Evolutionary conservation across 345 rosid genomes (phyloP).

Genomic region (Lumnitzera racemosa): DNA sequence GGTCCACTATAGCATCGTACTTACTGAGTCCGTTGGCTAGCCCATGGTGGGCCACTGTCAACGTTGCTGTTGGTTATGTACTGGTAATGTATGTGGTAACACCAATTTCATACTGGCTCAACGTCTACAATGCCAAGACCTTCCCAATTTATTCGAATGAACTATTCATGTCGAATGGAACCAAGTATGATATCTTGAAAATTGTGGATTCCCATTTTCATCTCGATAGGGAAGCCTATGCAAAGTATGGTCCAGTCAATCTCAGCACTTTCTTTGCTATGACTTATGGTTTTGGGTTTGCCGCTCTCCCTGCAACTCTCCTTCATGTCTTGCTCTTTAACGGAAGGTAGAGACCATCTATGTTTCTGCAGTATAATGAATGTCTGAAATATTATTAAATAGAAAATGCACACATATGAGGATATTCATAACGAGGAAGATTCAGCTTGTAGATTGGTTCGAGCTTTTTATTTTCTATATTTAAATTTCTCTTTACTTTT

Average conservation of each 20-base stretch:
- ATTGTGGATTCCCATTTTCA: conserved; percentile 50
- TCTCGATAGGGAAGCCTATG: conserved; percentile 43
- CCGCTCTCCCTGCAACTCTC: conserved; percentile 56
- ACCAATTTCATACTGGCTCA: conserved; percentile 57
- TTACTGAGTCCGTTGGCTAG: conserved; percentile 82
- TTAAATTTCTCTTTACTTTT: too few relatives aligned
- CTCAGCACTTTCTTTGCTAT: conserved; percentile 71
- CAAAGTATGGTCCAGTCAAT: conserved; percentile 38
- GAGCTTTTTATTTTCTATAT: too few relatives aligned
- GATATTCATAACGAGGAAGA: neutral
- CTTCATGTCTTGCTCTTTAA: conserved; percentile 62
- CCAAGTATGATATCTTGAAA: conserved; percentile 39
- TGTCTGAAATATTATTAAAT: too few relatives aligned
- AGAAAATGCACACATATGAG: too few relatives aligned
- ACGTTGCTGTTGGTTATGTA: conserved; percentile 49
- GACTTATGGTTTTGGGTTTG: conserved; percentile 78
- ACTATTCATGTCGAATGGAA: conserved; percentile 46
- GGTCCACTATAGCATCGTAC: conserved; percentile 64
- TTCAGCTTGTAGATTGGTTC: neutral
- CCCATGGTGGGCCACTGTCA: conserved; percentile 73
- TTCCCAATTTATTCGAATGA: conserved; percentile 51
- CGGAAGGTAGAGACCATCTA: conserved; percentile 34
- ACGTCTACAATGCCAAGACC: conserved; percentile 59
- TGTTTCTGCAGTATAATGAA: too few relatives aligned
- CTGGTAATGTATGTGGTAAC: conserved; percentile 52